phyloP scores from a whole-genome alignment of 345 rosid species.

The Sisymbrium altissimum region DNA sequence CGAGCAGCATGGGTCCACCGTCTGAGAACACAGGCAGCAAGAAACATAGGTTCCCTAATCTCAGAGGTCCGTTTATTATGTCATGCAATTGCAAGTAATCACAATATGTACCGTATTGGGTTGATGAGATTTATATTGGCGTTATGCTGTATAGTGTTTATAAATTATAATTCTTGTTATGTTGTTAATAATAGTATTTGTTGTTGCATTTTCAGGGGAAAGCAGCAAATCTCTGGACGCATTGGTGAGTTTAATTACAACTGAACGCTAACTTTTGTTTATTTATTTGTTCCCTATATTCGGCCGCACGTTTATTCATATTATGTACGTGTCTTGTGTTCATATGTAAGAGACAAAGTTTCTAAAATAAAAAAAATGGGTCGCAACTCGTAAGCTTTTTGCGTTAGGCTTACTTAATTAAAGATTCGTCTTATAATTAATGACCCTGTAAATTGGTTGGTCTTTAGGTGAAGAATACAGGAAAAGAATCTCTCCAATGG shows the following conservation, averaged over 20 bases:
- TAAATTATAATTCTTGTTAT: not conserved
- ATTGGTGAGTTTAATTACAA: constrained; percentile 46
- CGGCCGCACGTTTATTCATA: not conserved
- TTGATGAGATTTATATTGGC: not conserved
- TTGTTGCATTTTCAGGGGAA: constrained; percentile 51
- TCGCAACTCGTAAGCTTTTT: not conserved
- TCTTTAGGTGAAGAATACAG: constrained; percentile 77
- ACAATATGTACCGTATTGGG: not conserved
- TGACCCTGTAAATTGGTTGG: constrained; percentile 3
- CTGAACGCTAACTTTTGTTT: not conserved
- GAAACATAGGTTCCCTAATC: constrained; percentile 57
- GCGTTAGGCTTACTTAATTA: not conserved
- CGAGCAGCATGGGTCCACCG: constrained; percentile 41
- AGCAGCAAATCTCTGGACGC: constrained; percentile 81
- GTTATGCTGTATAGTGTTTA: not conserved
- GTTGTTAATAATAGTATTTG: not conserved
- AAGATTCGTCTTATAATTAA: not conserved
- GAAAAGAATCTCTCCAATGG: constrained; percentile 90
- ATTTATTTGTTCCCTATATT: not conserved
- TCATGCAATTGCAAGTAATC: not conserved
- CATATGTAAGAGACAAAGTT: not conserved
- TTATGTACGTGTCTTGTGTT: not conserved
- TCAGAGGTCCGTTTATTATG: constrained; percentile 48
- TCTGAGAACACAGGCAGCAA: constrained; percentile 41
- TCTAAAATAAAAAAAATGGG: not conserved